Conservation (phyloP, 805 yeast species). For the Pichia nakasei region DNA sequence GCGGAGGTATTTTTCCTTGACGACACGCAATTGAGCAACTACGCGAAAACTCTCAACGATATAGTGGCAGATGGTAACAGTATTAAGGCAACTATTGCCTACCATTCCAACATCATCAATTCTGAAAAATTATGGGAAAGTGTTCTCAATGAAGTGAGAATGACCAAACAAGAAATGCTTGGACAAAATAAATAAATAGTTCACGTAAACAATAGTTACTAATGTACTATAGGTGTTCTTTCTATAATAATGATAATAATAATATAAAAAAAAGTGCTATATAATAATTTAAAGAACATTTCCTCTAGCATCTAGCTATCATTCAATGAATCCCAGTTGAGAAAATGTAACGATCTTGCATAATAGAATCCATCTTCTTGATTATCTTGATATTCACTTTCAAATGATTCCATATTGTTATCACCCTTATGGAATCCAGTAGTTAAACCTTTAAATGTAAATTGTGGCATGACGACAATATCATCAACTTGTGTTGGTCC, state of each 20-base stretch:
- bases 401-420: constrained; percentile 9
- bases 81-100: constrained; percentile 7
- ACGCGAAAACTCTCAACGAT: constrained; percentile 6
- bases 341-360: constrained; percentile 24
- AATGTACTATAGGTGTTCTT: no score
- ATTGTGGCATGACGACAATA: constrained; percentile 24
- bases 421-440: constrained; percentile 11
- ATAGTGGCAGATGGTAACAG: constrained; percentile 13
- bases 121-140: constrained; percentile 10
- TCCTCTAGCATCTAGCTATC: neutral
- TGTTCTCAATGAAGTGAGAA: constrained; percentile 7
- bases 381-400: constrained; percentile 24
- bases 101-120: constrained; percentile 6
- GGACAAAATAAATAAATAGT: neutral
- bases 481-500: constrained; percentile 28
- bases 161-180: neutral
- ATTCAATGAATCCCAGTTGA: constrained; percentile 17
- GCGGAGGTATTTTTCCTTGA: constrained; percentile 15
- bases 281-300: neutral
- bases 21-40: constrained; percentile 7
- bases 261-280: neutral
- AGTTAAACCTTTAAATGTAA: constrained; percentile 21
- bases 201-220: neutral
- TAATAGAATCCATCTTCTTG: constrained; percentile 23
- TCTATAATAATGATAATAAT: no score